Conservation (phyloP, 2,329 filamentous ascomycete genomes). For the Venturiaceae sp. region DNA sequence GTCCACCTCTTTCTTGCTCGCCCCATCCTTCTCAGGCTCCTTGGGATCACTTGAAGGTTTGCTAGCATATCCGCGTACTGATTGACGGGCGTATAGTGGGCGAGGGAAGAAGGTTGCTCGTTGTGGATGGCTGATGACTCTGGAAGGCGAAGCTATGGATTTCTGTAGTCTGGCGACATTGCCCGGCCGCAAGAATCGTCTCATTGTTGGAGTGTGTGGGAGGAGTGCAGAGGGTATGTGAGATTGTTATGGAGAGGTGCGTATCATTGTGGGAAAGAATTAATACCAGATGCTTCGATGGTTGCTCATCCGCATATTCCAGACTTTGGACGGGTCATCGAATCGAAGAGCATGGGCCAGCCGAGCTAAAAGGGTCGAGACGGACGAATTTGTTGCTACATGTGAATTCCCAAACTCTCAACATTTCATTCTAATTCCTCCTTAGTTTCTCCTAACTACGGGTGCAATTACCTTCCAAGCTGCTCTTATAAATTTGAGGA, state of each 20-base stretch:
- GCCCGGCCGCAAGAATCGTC: not conserved
- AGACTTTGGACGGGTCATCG: not conserved
- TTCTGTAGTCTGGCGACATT: not conserved
- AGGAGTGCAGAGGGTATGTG: not conserved
- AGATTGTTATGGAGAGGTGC: not conserved
- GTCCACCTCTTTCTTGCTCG: constrained; percentile 17
- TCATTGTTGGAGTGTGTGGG: not conserved
- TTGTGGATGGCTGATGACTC: constrained; percentile 3
- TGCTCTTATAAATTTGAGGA: too few relatives aligned
- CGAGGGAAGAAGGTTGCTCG: not conserved
- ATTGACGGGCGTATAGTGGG: constrained; percentile 2
- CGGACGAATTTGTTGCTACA: too few relatives aligned
- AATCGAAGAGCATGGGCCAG: too few relatives aligned
- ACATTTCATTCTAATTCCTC: too few relatives aligned
- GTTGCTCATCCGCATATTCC: too few relatives aligned
- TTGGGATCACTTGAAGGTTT: constrained; percentile 31
- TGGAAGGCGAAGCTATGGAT: constrained; percentile 1
- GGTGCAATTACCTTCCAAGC: too few relatives aligned
- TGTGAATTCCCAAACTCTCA: too few relatives aligned
- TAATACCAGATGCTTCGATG: not conserved
- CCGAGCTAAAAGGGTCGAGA: too few relatives aligned
- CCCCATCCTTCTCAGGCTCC: constrained; percentile 17
- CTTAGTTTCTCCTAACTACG: too few relatives aligned
- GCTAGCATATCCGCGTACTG: constrained; percentile 26
- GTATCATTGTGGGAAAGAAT: not conserved